Evolutionary conservation across 192 early-diverging fungal genomes (phyloP).

Genomic region (Coemansia sp.): DNA sequence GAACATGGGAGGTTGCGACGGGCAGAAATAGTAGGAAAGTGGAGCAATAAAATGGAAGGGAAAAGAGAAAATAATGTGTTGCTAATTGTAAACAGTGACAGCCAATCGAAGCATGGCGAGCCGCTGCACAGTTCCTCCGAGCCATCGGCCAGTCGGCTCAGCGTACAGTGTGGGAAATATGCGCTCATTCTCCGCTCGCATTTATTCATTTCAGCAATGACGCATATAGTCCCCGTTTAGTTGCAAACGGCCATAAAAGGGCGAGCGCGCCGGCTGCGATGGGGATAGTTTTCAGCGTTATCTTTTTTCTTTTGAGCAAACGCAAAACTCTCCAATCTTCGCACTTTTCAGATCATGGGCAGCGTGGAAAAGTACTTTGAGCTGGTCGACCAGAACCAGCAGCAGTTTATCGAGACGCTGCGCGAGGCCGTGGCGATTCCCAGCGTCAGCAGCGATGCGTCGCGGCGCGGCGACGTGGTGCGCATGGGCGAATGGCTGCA

Average conservation of each 20-base stretch:
- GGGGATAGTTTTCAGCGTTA: neutral
- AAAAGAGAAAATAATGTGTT: neutral
- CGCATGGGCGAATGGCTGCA: slow-evolving; percentile 89
- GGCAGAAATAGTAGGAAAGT: neutral
- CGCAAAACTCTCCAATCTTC: neutral
- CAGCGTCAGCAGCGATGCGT: slow-evolving; percentile 74
- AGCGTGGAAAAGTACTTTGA: slow-evolving; percentile 66
- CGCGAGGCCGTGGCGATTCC: slow-evolving; percentile 88
- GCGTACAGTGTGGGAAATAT: neutral
- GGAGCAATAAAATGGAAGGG: slow-evolving; percentile 4
- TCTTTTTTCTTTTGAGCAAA: neutral
- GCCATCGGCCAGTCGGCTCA: neutral
- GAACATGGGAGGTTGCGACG: slow-evolving; percentile 20
- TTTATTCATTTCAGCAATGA: neutral
- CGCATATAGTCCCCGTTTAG: neutral
- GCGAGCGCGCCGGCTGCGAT: neutral
- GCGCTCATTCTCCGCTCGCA: neutral
- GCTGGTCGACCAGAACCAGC: slow-evolving; percentile 75
- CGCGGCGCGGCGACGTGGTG: slow-evolving; percentile 76
- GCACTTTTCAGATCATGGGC: slow-evolving; percentile 13
- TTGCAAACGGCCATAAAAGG: neutral
- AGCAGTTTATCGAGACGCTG: slow-evolving; percentile 80
- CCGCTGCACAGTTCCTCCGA: neutral
- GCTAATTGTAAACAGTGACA: neutral
- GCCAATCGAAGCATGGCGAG: neutral